Evolutionary conservation across 768 basidiomycete genomes (phyloP), one percentile per base, ranked within the genome.

Genomic region (Gloeostereum incarnatum): DNA sequence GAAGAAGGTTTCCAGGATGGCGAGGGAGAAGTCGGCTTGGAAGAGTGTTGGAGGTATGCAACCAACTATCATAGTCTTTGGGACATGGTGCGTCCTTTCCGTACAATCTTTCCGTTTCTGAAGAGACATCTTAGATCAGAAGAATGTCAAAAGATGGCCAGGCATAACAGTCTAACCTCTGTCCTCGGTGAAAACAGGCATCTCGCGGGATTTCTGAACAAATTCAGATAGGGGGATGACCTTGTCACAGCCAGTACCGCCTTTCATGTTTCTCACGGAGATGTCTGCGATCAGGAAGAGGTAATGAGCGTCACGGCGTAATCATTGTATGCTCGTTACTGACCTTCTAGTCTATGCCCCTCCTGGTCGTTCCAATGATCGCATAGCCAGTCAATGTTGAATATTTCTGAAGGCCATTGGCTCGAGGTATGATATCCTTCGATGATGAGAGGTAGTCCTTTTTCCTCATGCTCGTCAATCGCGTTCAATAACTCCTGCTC

Each of bases 1-100:
- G 61, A 44, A 87, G 62, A 32, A 81, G 52, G 54, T 90, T 81
- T 7, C 71, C 62, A 0, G 60, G 42, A 8, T 70, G 66, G 31
- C 73, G 48, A n/a, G 78, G 76, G 25, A 77, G 49, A 9, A 87
- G 50, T 5, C 49, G 43, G 2, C 59, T 25, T 0, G 87, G 85
- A 25, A 91, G 58, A 21, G 72, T 60, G 18, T 54, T 51, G 2
- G 51, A 51, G 0, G 54, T 47, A 5, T 63, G 49, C 11, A 91
- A 58, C 77, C 82, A 87, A 3, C 72, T 40, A 16, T 63, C 62
- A 84, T 85, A 91, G 48, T 57, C 49, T 27, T 49, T 21, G 0
- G 88, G 88, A 53, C 85, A 89, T 8, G 70, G 63, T 1, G 71
- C 68, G 49, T 91, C 88, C 50, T 90, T 90, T 16, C 82, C 85